Base-by-base conservation (phyloP, 2,329 filamentous ascomycete genomes). In the Fusarium citri region DNA sequence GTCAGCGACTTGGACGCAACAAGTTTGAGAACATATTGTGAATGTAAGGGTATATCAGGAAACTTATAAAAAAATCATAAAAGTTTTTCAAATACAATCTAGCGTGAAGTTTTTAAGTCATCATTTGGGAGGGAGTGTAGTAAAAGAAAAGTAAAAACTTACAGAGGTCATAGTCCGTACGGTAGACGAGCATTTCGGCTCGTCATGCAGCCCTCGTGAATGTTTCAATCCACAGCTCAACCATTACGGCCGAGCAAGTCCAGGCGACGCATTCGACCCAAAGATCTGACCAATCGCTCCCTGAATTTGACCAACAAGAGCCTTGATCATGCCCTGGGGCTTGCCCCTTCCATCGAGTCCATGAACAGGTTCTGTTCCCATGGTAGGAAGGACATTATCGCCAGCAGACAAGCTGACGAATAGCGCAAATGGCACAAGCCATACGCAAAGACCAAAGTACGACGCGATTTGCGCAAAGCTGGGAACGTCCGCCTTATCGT, bases 391-490 rank as follows among this genome's bases (percentile, higher is more conserved):
- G 6, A 98, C 93, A 77, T 98, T 98, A 77, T 99, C 96, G 57
- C 94, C 94, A 0, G 96, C 96, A 20, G 93, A 97, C 43, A 99
- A 82, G 75, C 93, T 97, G 53, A 99, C 95, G 77, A 99, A 99
- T 16, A 99, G 86, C 18, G 94, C 90, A 78, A 99, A 99, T 0
- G 96, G 96, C 1, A 98, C 93, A 2, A 99, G 86, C 96, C 96
- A 99, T 1, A 99, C 94, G 75, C 94, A 97, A 4, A 99, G 84
- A 1, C 96, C 96, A 77, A 99, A 99, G 81, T 96, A 99, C 0
- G 93, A 95, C 0, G 96, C 94, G 46, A 98, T 96, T 82, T 98
- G 94, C 20, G 93, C 94, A 79, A 99, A 99, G 40, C 88, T 91
- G 0, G 96, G 96, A 46, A 94, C 78, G 55, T 89, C 81, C 58